These are phyloP conservation scores for Gynostemma pentaphyllum DNA, from an alignment of 306 rosid genomes.

Conservation along the genomic window DNA sequence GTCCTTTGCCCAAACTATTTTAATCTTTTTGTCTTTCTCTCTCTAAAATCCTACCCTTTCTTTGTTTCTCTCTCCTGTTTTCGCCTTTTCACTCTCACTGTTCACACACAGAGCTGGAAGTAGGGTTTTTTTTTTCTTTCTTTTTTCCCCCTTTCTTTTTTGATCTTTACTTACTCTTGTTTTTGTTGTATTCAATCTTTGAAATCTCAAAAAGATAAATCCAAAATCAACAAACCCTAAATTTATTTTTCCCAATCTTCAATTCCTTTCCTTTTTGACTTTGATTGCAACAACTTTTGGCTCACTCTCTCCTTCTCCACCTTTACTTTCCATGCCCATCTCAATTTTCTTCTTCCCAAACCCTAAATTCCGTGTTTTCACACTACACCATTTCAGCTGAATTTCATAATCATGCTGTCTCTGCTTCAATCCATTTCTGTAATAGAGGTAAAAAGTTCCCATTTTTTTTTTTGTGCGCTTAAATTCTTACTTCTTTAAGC, in stretches of 20 bases:
- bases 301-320: background rate
- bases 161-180: slow-evolving; percentile 20
- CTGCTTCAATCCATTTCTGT: slow-evolving; percentile 28
- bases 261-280: slow-evolving; percentile 15
- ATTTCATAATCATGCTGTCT: slow-evolving; percentile 32
- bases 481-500: slow-evolving; percentile 7
- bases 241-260: slow-evolving; percentile 9
- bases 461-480: slow-evolving; percentile 3
- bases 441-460: slow-evolving; percentile 20
- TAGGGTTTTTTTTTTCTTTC: slow-evolving; percentile 29
- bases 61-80: too few species aligned
- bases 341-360: slow-evolving; percentile 28
- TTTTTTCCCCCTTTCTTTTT: background rate
- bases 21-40: slow-evolving; percentile 6
- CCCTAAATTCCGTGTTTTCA: slow-evolving; percentile 26
- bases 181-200: slow-evolving; percentile 14
- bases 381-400: slow-evolving; percentile 30
- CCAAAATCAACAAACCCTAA: slow-evolving; percentile 28
- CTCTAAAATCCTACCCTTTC: slow-evolving; percentile 1
- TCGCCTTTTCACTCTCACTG: slow-evolving; percentile 23
- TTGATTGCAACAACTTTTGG: slow-evolving; percentile 23
- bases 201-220: slow-evolving; percentile 26
- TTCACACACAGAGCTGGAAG: slow-evolving; percentile 15
- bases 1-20: background rate
- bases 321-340: slow-evolving; percentile 14